Evolutionary conservation across 192 early-diverging fungal genomes (phyloP), one percentile per base, ranked within the genome.

Genomic region (Fimicolochytrium jonesii): DNA sequence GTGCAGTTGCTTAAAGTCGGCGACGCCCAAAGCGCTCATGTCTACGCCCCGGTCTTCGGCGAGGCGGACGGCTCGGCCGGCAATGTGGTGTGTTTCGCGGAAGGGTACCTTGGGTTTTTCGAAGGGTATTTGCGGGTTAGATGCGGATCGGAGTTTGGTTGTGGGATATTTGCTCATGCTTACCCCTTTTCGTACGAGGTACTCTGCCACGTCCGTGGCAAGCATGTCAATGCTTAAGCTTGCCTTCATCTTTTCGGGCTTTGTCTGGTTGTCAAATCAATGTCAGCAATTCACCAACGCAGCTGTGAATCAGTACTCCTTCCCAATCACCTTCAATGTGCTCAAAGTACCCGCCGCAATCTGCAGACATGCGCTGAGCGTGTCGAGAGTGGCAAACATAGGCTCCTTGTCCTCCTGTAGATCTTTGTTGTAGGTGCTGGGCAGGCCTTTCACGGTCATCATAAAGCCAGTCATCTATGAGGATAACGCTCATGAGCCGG

Each of bases 341-440:
- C 91, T 83, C 36, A 99, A 66, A 0, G 95, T 93, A 18, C 92
- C 94, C 0, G 92, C 79, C 18, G 90, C 83, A 59, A 99, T 99
- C 75, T 94, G 93, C 34, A 99, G 72, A 6, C 91, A 93, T 0
- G 91, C 93, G 33, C 84, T 78, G 25, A 97, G 67, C 2, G 90
- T 97, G 71, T 97, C 93, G 11, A 86, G 85, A 1, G 93, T 87
- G 64, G 97, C 94, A 78, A 99, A 99, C 77, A 99, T 83, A 30
- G 96, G 94, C 71, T 99, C 96, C 78, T 99, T 99, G 74, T 97
- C 96, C 74, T 97, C 96, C 74, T 99, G 96, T 58, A 99, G 82
- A 67, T 97, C 96, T 75, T 97, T 97, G 80, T 99, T 99, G 79
- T 99, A 99, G 10, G 96, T 99, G 70, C 88, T 91, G 10, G 96